Percentiles rank a stretch among this genome's conserved stretches.
These are phyloP conservation scores for Priceomyces fermenticarens DNA, from an alignment of 805 yeast species.

Conservation along the genomic window DNA sequence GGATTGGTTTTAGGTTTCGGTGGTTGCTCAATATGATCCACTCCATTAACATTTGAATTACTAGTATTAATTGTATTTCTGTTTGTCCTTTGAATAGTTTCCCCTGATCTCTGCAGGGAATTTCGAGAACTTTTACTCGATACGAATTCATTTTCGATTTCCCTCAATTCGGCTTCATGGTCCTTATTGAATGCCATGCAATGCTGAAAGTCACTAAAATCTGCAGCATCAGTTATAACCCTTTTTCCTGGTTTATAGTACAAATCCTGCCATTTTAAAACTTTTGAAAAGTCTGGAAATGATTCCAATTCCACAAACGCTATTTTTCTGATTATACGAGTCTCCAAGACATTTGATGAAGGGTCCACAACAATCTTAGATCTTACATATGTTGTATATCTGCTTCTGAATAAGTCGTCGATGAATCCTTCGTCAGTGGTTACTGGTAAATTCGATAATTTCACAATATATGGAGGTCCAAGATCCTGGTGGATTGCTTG, in stretches of 20 bases:
- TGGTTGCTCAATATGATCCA: no score
- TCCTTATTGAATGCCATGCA: conserved; percentile 38
- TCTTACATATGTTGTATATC: conserved; percentile 56
- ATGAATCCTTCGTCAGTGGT: conserved; percentile 50
- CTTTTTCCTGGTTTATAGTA: conserved; percentile 42
- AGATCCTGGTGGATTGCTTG: conserved; percentile 11
- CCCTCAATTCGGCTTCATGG: conserved; percentile 27
- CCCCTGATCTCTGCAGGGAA: neutral
- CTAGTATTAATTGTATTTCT: no score
- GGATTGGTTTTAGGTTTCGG: conserved; percentile 56
- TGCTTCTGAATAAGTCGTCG: conserved; percentile 58
- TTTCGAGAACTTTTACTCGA: conserved; percentile 13
- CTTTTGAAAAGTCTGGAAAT: conserved; percentile 52
- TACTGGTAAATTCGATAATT: conserved; percentile 58
- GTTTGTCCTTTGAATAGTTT: no score
- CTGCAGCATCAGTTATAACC: conserved; percentile 38
- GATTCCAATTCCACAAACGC: conserved; percentile 61
- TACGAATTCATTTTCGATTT: conserved; percentile 28
- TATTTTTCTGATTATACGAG: conserved; percentile 46
- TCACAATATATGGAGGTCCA: conserved; percentile 65
- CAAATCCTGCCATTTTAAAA: conserved; percentile 61
- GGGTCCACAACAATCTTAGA: conserved; percentile 62
- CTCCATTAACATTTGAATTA: no score
- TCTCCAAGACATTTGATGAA: conserved; percentile 31
- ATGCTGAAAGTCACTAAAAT: conserved; percentile 37